phyloP scores from a whole-genome alignment of 345 rosid genomes.

The Camelina laxa region DNA sequence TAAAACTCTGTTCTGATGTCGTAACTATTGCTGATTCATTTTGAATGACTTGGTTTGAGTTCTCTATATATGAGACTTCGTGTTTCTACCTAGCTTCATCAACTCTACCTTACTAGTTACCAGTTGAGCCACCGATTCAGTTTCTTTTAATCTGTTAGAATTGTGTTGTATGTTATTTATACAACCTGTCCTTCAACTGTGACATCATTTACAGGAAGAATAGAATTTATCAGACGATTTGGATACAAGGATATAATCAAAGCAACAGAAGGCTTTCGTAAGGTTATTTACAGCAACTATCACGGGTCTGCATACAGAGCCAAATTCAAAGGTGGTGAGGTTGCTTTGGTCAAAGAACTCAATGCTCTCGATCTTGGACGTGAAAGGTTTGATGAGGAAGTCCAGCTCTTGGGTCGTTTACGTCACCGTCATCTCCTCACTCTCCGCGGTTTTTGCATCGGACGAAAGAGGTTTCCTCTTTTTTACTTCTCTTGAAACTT shows the following conservation, averaged over 20 bases:
- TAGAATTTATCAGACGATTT: constrained; percentile 59
- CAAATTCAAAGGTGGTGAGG: constrained; percentile 65
- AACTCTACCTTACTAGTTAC: too few relatives aligned
- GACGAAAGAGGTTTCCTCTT: constrained; percentile 63
- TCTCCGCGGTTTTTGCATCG: constrained; percentile 76
- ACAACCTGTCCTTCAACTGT: background rate
- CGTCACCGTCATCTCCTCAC: constrained; percentile 96
- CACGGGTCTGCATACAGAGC: constrained; percentile 77
- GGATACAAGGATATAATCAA: constrained; percentile 72
- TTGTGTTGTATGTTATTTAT: constrained; percentile 10
- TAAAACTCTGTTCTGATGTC: too few relatives aligned
- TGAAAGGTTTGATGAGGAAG: constrained; percentile 68
- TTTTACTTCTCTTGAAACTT: background rate
- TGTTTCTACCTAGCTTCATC: background rate
- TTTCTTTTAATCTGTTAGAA: background rate
- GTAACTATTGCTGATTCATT: too few relatives aligned
- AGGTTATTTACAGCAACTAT: constrained; percentile 63
- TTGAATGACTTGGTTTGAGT: too few relatives aligned
- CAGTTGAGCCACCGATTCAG: background rate
- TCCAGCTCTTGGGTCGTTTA: constrained; percentile 72
- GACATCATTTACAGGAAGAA: constrained; percentile 52
- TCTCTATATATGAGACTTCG: too few relatives aligned
- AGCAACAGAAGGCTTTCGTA: constrained; percentile 76
- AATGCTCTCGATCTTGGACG: constrained; percentile 54
- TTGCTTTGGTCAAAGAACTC: constrained; percentile 76